Evolutionary conservation across 371 early-diverging fungal genomes (phyloP), one percentile per base, ranked within the genome.

Genomic region (Rhizopus sp.): DNA sequence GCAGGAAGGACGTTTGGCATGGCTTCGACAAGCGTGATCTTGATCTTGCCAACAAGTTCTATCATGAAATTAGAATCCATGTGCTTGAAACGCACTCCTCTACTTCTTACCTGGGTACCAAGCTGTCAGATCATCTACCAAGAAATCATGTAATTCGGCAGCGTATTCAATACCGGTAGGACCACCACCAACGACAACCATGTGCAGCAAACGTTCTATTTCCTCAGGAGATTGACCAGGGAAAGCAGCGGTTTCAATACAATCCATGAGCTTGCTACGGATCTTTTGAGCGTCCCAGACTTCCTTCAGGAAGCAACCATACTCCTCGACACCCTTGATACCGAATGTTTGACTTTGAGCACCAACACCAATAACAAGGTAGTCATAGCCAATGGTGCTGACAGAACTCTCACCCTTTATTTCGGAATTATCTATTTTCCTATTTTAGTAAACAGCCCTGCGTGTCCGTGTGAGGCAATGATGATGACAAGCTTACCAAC

Each of bases 91-190:
- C 23, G 23, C 23, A 23, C 23, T 23, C 23, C 23, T 31, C 39
- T 38, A 40, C 23, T 35, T 34, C 51, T 57, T 71, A 74, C 72
- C 78, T 16, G 94, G 95, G 73, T 93, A 94, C 94, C 94, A 94
- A 32, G 76, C 72, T 17, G 80, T 72, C 62, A 95, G 68, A 65
- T 95, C 95, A 42, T 93, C 93, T 50, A 82, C 72, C 65, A 97
- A 68, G 68, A 95, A 94, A 78, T 97, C 97, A 64, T 94, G 88
- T 39, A 97, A 80, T 80, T 95, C 97, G 15, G 92, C 96, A 6
- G 96, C 95, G 64, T 93, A 95, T 70, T 97, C 97, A 29, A 95
- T 88, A 59, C 97, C 97, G 0, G 97, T 95, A 13, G 97, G 97
- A 7, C 97, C 97, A 48, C 96, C 97, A 40, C 97, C 97, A 7